These are phyloP conservation scores for Sporothrix globosa DNA, from an alignment of 2,329 filamentous ascomycete genomes.

Conservation along the genomic window DNA sequence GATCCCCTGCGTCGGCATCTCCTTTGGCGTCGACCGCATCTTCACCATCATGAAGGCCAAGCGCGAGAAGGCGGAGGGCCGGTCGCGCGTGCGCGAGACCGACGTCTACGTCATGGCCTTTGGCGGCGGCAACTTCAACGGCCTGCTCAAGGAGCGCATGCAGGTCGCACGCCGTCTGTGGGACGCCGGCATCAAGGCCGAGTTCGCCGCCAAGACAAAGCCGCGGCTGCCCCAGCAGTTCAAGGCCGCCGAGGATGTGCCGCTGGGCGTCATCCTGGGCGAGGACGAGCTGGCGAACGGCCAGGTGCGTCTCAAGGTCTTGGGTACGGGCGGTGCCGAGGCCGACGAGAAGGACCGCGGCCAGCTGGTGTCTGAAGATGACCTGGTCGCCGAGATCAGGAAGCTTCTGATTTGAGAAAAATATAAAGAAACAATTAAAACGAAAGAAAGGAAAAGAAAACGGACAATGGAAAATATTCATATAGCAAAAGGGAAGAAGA, in stretches of 20 bases:
- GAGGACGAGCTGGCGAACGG: slow-evolving; percentile 85
- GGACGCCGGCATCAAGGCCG: slow-evolving; percentile 86
- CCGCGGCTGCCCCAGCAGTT: slow-evolving; percentile 88
- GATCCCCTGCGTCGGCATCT: slow-evolving; percentile 89
- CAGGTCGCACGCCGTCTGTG: slow-evolving; percentile 74
- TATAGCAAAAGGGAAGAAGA: neutral
- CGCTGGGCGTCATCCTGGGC: slow-evolving; percentile 85
- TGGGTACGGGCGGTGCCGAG: slow-evolving; percentile 57
- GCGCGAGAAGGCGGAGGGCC: slow-evolving; percentile 52
- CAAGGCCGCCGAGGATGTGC: slow-evolving; percentile 86
- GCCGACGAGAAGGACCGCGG: slow-evolving; percentile 91
- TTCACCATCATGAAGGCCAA: slow-evolving; percentile 87
- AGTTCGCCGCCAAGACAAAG: slow-evolving; percentile 88
- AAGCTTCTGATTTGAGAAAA: slow-evolving; percentile 35
- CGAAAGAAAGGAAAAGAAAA: neutral
- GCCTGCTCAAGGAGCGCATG: slow-evolving; percentile 82
- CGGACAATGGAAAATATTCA: neutral
- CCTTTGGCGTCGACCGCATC: slow-evolving; percentile 93
- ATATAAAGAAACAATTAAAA: neutral
- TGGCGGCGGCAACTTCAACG: slow-evolving; percentile 71
- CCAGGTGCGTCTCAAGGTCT: slow-evolving; percentile 85
- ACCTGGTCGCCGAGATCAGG: slow-evolving; percentile 67
- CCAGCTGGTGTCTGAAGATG: slow-evolving; percentile 67
- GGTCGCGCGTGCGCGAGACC: slow-evolving; percentile 70
- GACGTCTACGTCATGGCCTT: slow-evolving; percentile 97